Base-by-base conservation (phyloP, 1,139 yeast species). In the Geotrichum aggregatum region DNA sequence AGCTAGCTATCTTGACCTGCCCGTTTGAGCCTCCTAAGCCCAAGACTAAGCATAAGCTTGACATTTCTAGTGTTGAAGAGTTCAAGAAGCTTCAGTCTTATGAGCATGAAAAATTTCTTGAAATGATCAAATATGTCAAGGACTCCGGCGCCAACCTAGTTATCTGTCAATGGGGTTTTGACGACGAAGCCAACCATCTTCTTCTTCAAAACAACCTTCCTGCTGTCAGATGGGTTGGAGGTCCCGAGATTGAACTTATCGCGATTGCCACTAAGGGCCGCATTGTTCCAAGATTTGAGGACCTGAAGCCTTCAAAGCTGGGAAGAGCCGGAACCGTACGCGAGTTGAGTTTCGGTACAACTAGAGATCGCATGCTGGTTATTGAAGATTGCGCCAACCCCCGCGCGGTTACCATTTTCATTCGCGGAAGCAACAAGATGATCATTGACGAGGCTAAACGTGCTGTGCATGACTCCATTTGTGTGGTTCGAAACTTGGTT, bases 11-110 rank as follows among this genome's bases (percentile, higher is more conserved):
- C 60, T 77, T 92, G 67, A 92, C 99, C 1, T 91, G 98, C 74
- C 98, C 99, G 63, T 92, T 92, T 68, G 99, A 92, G 75, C 99
- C 99, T 42, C 99, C 99, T 63, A 92, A 92, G 73, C 99, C 99
- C 62, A 92, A 92, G 75, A 94, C 99, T 21, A 92, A 92, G 72
- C 98, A 94, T 74, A 92, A 92, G 77, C 78, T 92, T 65, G 97
- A 92, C 68, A 92, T 94, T 59, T 80, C 92, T 18, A 75, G 85
- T 21, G 97, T 89, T 22, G 98, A 91, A 64, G 98, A 92, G 71
- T 92, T 91, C 73, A 80, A 85, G 70, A 85, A 80, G 57, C 78
- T 92, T 66, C 98, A 94, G 73, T 80, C 81, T 50, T 92, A 92
- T 68, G 99, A 92, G 75, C 94, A 85, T 61, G 83, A 84, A 59